These are phyloP conservation scores for Fraxinus anomala DNA, from an alignment of 257 asterid species.

Conservation along the genomic window DNA sequence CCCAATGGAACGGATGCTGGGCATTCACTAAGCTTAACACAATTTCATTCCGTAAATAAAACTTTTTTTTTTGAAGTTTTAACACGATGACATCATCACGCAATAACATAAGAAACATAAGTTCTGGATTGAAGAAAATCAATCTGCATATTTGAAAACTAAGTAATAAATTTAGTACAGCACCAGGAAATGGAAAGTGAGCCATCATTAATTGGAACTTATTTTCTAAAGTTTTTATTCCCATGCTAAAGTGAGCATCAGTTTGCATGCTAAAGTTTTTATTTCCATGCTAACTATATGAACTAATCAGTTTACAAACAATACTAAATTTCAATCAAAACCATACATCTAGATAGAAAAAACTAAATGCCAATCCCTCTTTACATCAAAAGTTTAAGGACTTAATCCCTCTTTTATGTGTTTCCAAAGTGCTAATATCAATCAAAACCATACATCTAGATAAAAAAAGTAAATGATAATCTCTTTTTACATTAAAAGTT, in stretches of 20 bases:
- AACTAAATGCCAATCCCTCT: not conserved
- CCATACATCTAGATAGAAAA: not conserved
- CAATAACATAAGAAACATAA: too few relatives aligned
- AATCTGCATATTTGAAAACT: too few relatives aligned
- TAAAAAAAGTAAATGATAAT: not conserved
- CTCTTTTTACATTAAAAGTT: not conserved
- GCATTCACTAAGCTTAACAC: not conserved
- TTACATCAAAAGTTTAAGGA: not conserved
- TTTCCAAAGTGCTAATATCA: not conserved
- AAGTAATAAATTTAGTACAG: not conserved
- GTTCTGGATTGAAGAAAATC: not conserved
- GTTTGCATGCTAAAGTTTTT: not conserved
- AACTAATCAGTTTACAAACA: not conserved
- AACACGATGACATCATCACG: not conserved
- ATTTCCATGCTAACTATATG: not conserved
- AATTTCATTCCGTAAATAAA: too few relatives aligned
- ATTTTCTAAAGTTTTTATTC: not conserved
- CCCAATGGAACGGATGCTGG: not conserved
- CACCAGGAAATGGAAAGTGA: not conserved
- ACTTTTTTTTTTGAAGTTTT: too few relatives aligned
- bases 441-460: not conserved
- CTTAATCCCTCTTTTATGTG: too few relatives aligned
- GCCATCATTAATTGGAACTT: not conserved
- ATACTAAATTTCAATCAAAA: not conserved
- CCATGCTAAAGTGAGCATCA: not conserved